Conservation (phyloP, 2,329 filamentous ascomycete species). For the Calonectria pseudoreteaudii region DNA sequence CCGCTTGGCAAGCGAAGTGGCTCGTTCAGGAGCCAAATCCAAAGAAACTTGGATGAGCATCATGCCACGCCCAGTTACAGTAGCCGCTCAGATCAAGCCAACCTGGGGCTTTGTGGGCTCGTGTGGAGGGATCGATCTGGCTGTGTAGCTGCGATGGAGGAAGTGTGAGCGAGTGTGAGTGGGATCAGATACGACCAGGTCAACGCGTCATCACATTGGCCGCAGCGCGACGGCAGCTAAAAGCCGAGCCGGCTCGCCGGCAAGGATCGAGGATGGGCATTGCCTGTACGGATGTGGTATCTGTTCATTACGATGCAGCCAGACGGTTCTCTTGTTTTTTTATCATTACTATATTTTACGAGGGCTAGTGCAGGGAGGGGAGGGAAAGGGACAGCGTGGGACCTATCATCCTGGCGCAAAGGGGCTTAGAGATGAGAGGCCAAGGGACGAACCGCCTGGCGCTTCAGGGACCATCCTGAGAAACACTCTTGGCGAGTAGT, state of each 20-base stretch:
- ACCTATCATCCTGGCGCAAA: neutral
- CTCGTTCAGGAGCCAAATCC: slow-evolving; percentile 1
- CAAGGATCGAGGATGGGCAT: slow-evolving; percentile 12
- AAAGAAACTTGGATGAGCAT: slow-evolving; percentile 6
- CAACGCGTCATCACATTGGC: slow-evolving; percentile 42
- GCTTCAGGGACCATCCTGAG: neutral
- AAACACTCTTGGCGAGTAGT: neutral
- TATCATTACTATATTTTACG: neutral
- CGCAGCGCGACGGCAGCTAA: slow-evolving; percentile 28
- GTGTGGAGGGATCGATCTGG: slow-evolving; percentile 1
- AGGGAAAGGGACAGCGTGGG: neutral
- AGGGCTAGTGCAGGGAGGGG: neutral
- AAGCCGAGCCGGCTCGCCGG: slow-evolving; percentile 38
- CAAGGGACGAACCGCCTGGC: neutral
- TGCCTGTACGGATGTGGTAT: neutral
- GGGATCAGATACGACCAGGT: slow-evolving; percentile 7
- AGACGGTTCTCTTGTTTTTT: neutral
- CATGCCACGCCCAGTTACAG: slow-evolving; percentile 6
- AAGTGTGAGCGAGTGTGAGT: neutral
- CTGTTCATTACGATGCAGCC: neutral
- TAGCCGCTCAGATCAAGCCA: slow-evolving; percentile 8
- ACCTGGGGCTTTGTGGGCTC: neutral
- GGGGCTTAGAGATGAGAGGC: neutral
- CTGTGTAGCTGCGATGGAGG: neutral
- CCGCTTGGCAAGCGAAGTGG: slow-evolving; percentile 1